Conservation (phyloP, 805 yeast genomes). For the Ogataea henricii region DNA sequence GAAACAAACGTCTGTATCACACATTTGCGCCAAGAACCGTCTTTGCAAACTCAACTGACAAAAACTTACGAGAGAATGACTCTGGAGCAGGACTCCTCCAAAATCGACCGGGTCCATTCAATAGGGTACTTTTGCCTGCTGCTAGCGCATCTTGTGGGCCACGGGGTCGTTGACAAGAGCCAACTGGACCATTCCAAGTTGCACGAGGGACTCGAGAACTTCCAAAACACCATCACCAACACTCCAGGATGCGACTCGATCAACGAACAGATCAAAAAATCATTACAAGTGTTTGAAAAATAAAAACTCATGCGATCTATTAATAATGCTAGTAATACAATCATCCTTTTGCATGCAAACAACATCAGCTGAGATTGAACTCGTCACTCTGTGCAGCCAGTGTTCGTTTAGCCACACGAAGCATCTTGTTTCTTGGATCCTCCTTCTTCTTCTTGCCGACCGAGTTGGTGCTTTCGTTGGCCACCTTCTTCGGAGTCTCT, state of each 20-base stretch:
- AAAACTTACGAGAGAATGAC: slow-evolving; percentile 6
- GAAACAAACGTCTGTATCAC: slow-evolving; percentile 6
- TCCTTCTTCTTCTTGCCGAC: slow-evolving; percentile 52
- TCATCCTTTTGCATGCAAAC: too few relatives aligned
- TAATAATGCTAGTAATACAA: not conserved
- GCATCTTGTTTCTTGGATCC: slow-evolving; percentile 72
- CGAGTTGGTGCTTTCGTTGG: slow-evolving; percentile 43
- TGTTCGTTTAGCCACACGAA: slow-evolving; percentile 71
- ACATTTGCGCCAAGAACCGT: not conserved
- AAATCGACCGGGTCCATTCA: slow-evolving; percentile 23
- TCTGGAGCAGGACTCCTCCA: slow-evolving; percentile 7
- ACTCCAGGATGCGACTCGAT: slow-evolving; percentile 12
- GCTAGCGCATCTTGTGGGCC: slow-evolving; percentile 8
- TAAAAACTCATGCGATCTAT: not conserved
- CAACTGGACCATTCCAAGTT: slow-evolving; percentile 7
- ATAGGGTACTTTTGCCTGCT: slow-evolving; percentile 32
- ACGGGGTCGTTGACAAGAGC: not conserved
- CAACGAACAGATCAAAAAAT: slow-evolving; percentile 8
- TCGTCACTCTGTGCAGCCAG: slow-evolving; percentile 67
- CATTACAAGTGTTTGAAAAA: not conserved
- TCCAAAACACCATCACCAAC: slow-evolving; percentile 13
- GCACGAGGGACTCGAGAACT: slow-evolving; percentile 14
- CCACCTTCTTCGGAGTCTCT: slow-evolving; percentile 87
- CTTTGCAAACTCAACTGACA: slow-evolving; percentile 2
- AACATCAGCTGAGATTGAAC: slow-evolving; percentile 65